phyloP scores from a whole-genome alignment of 106 monocot genomes.

The Chionographis japonica region DNA sequence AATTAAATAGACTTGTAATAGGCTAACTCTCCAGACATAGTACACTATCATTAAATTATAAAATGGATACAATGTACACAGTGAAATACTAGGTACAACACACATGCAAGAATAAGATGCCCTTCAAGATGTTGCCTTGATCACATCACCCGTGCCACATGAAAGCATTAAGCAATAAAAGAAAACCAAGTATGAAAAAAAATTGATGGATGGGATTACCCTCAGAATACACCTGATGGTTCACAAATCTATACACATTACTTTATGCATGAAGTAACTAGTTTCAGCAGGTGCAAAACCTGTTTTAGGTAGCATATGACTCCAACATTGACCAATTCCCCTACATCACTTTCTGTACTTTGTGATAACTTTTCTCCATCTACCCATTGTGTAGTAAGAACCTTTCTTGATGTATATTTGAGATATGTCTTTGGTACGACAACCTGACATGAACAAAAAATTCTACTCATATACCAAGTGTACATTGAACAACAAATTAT shows the following conservation, averaged over 20 bases:
- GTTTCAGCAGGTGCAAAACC: slow-evolving; percentile 29
- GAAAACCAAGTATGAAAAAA: neutral
- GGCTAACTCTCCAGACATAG: no score
- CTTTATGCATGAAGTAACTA: slow-evolving; percentile 1
- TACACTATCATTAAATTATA: no score
- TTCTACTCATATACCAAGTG: neutral
- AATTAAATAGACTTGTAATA: no score
- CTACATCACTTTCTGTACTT: slow-evolving; percentile 95
- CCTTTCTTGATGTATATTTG: slow-evolving; percentile 96
- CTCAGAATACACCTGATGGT: no score
- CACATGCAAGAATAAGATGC: no score
- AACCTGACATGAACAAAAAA: slow-evolving; percentile 44
- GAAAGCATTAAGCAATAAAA: neutral
- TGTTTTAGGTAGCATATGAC: slow-evolving; percentile 99
- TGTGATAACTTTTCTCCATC: slow-evolving; percentile 97
- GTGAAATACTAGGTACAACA: no score
- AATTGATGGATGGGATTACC: no score
- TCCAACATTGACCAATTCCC: slow-evolving; percentile 92
- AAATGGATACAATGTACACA: no score
- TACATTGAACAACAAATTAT: neutral
- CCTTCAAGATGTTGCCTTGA: no score
- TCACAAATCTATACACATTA: no score
- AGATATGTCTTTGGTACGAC: slow-evolving; percentile 82
- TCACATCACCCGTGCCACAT: no score
- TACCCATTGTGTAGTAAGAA: slow-evolving; percentile 90